Conservation (phyloP, 805 yeast species). For the Cyberlindnera mississippiensis region DNA sequence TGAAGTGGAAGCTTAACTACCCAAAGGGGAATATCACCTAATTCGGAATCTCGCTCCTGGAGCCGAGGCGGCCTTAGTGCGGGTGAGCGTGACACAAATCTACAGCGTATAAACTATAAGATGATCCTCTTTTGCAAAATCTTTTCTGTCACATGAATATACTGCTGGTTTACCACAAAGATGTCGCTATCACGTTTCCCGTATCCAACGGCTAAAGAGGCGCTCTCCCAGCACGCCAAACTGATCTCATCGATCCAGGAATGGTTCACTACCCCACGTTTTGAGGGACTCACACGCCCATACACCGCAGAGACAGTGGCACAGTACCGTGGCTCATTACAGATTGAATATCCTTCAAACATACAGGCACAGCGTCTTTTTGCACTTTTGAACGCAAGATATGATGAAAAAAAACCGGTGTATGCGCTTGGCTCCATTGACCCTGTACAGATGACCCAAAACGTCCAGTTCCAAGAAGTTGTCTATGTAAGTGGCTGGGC, state of each 20-base stretch:
- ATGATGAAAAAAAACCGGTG: slow-evolving; percentile 41
- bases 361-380: slow-evolving; percentile 51
- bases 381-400: slow-evolving; percentile 38
- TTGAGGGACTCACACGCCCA: slow-evolving; percentile 44
- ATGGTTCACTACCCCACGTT: slow-evolving; percentile 52
- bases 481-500: slow-evolving; percentile 63
- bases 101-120: not conserved
- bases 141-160: too few relatives aligned
- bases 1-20: not conserved
- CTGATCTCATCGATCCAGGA: slow-evolving; percentile 36
- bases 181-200: slow-evolving; percentile 22
- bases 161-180: not conserved
- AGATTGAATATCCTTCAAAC: slow-evolving; percentile 42
- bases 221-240: slow-evolving; percentile 13
- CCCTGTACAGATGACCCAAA: slow-evolving; percentile 59
- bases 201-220: slow-evolving; percentile 19
- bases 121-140: too few relatives aligned
- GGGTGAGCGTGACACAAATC: slow-evolving; percentile 2
- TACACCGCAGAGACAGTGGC: slow-evolving; percentile 52
- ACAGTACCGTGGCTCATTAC: slow-evolving; percentile 46
- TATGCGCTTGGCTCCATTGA: slow-evolving; percentile 60
- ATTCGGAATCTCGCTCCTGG: slow-evolving; percentile 2
- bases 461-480: slow-evolving; percentile 47
- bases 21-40: not conserved
- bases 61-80: slow-evolving; percentile 3